Evolutionary conservation across 805 yeast species (phyloP).

Genomic region (Kodamaea restingae): DNA sequence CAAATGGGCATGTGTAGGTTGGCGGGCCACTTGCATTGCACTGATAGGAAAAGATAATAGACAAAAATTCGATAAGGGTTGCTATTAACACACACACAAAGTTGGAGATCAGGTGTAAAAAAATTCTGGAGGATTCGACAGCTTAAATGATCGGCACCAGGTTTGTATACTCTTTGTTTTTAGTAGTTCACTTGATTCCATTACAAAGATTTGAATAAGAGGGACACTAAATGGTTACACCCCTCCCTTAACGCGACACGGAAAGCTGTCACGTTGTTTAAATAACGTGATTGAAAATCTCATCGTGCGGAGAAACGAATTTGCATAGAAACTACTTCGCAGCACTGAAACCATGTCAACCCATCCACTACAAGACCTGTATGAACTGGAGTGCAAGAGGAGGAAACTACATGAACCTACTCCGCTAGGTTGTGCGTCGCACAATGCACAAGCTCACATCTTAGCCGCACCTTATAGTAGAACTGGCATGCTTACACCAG

Average conservation of each 20-base stretch:
- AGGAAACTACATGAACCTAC: slow-evolving; percentile 10
- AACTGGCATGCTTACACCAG: slow-evolving; percentile 1
- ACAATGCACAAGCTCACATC: background rate
- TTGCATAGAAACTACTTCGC: background rate
- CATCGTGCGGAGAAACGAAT: slow-evolving; percentile 1
- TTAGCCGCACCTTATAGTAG: background rate
- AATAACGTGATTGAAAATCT: background rate
- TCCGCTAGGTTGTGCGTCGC: slow-evolving; percentile 4
- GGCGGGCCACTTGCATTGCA: slow-evolving; percentile 4
- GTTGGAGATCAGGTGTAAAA: background rate
- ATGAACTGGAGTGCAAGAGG: slow-evolving; percentile 6
- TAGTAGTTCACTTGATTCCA: too few relatives aligned
- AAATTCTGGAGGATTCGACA: too few relatives aligned
- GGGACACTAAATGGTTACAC: too few relatives aligned
- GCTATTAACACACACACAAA: slow-evolving; percentile 1
- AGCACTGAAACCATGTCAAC: background rate
- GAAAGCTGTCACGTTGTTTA: background rate
- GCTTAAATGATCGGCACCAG: too few relatives aligned
- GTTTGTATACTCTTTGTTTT: too few relatives aligned
- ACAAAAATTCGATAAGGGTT: slow-evolving; percentile 1
- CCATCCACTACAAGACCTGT: background rate
- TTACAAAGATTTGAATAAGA: too few relatives aligned
- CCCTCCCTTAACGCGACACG: too few relatives aligned
- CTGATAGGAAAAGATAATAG: background rate
- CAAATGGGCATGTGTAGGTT: slow-evolving; percentile 20